These are phyloP conservation scores for Gypsophila paniculata DNA, from an alignment of 179 eudicot species.

Conservation along the genomic window DNA sequence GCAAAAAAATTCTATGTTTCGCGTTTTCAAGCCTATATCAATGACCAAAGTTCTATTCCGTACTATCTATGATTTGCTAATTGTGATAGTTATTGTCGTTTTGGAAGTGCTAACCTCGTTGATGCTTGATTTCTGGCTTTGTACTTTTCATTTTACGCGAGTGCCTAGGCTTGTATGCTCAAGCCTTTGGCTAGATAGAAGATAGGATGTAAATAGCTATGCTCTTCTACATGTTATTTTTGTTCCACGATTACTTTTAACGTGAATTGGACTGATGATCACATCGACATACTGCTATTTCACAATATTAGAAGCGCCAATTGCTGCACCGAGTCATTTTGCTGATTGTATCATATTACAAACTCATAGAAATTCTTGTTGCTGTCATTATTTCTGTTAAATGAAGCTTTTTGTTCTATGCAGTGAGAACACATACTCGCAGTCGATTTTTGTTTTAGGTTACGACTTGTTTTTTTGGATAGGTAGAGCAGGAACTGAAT, in stretches of 20 bases:
- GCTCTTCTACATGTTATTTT: not conserved
- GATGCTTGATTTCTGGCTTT: not conserved
- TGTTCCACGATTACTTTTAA: not conserved
- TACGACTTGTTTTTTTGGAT: not conserved
- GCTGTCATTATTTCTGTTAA: not conserved
- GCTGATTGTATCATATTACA: not conserved
- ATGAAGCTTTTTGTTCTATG: not conserved
- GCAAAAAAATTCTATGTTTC: too few species aligned
- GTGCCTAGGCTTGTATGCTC: not conserved
- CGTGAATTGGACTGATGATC: too few species aligned
- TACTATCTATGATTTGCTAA: not conserved
- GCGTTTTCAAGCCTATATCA: too few species aligned
- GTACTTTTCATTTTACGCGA: not conserved
- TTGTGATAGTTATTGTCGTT: not conserved
- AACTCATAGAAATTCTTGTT: not conserved
- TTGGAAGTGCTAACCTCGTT: not conserved
- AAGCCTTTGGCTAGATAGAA: not conserved
- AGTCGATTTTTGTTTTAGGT: not conserved
- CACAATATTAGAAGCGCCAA: not conserved
- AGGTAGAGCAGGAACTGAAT: not conserved
- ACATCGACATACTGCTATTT: too few species aligned
- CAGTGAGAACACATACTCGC: not conserved
- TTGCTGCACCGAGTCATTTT: not conserved
- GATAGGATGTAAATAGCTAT: not conserved
- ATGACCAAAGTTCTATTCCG: too few species aligned